Evolutionary conservation across 345 rosid genomes (phyloP).

Genomic region (Citrus sp.): DNA sequence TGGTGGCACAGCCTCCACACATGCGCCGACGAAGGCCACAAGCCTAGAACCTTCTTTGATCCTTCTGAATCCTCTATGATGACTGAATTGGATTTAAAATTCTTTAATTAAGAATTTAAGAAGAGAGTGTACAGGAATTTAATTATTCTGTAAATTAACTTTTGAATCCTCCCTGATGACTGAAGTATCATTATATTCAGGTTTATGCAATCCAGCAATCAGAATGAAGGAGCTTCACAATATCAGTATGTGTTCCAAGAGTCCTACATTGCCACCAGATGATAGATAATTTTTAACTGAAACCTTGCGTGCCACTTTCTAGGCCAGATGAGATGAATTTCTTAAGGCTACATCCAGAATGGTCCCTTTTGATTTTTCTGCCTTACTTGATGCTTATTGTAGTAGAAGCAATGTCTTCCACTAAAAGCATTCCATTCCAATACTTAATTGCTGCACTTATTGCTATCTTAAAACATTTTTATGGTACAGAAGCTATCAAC

Average conservation of each 20-base stretch:
- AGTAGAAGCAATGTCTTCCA: background rate
- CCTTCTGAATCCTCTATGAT: too few species aligned
- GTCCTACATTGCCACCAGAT: slow-evolving; percentile 67
- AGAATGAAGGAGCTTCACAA: slow-evolving; percentile 66
- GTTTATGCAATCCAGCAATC: slow-evolving; percentile 62
- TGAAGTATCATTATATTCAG: slow-evolving; percentile 28
- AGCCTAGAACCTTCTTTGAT: too few species aligned
- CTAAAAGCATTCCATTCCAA: background rate
- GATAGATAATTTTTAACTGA: slow-evolving; percentile 24
- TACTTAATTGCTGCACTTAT: background rate
- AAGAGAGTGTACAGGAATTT: background rate
- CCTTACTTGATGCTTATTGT: background rate
- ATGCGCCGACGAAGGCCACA: too few species aligned
- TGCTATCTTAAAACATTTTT: background rate
- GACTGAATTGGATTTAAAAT: background rate
- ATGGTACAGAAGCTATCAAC: background rate
- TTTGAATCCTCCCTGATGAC: background rate
- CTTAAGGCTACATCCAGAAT: background rate
- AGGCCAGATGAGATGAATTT: background rate
- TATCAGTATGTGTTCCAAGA: slow-evolving; percentile 62
- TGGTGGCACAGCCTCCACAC: background rate
- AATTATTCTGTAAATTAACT: background rate
- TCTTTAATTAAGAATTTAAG: background rate
- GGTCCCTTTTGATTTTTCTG: background rate
- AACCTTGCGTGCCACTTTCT: background rate